Evolutionary conservation across 2,329 filamentous ascomycete genomes (phyloP).

Genomic region (Cylindrodendrum hubeiense): DNA sequence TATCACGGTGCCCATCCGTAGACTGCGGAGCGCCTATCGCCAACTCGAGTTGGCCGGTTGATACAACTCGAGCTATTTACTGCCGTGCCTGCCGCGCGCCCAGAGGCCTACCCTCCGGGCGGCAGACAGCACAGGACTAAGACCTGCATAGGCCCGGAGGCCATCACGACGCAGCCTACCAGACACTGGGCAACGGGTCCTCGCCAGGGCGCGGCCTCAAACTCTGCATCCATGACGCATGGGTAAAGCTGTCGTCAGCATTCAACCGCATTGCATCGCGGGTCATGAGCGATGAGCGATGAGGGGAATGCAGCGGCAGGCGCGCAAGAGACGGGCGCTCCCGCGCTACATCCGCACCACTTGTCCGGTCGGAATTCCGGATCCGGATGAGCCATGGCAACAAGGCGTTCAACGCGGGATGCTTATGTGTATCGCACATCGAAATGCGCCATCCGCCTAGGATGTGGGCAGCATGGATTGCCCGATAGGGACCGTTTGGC

Average conservation of each 20-base stretch:
- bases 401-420: slow-evolving; percentile 33
- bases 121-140: slow-evolving; percentile 5
- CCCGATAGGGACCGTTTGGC: slow-evolving; percentile 24
- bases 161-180: slow-evolving; percentile 17
- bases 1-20: not conserved
- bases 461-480: slow-evolving; percentile 26
- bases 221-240: slow-evolving; percentile 19
- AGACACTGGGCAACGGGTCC: slow-evolving; percentile 6
- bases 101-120: slow-evolving; percentile 2
- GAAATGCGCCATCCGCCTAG: slow-evolving; percentile 23
- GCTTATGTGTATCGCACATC: slow-evolving; percentile 31
- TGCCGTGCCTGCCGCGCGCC: slow-evolving; percentile 24
- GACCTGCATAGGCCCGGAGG: not conserved
- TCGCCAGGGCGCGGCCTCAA: slow-evolving; percentile 2
- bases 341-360: slow-evolving; percentile 34
- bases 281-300: slow-evolving; percentile 14
- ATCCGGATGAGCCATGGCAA: slow-evolving; percentile 30
- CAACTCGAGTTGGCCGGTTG: slow-evolving; percentile 3
- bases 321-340: slow-evolving; percentile 44
- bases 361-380: slow-evolving; percentile 34
- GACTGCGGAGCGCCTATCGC: slow-evolving; percentile 1
- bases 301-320: slow-evolving; percentile 40
- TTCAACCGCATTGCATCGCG: slow-evolving; percentile 30
- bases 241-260: slow-evolving; percentile 28
- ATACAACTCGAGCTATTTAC: slow-evolving; percentile 9